These are phyloP conservation scores for Teratosphaeria nubilosa DNA, from an alignment of 2,329 filamentous ascomycete genomes.

Conservation along the genomic window DNA sequence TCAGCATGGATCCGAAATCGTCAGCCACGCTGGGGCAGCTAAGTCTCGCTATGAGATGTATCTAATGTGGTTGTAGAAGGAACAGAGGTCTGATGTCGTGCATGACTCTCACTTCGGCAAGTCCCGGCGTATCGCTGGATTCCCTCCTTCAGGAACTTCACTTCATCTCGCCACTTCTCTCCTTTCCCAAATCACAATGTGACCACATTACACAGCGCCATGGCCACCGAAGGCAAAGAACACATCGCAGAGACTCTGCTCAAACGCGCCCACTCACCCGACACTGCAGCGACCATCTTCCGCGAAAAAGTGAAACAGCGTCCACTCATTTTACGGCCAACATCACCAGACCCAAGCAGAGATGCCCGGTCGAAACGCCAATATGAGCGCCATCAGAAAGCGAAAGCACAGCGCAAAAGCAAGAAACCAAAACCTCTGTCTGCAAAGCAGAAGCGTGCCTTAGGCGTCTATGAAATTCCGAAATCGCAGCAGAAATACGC, in stretches of 20 bases:
- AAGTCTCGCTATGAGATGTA: neutral
- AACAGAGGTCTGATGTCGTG: neutral
- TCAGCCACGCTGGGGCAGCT: neutral
- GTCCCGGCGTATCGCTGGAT: neutral
- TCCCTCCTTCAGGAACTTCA: neutral
- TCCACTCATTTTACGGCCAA: constrained; percentile 66
- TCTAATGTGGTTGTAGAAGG: neutral
- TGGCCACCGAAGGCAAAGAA: constrained; percentile 19
- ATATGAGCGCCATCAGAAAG: constrained; percentile 25
- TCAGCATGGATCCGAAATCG: neutral
- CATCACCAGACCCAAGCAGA: constrained; percentile 50
- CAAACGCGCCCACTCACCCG: constrained; percentile 65
- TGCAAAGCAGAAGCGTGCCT: constrained; percentile 62
- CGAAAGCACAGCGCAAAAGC: constrained; percentile 20
- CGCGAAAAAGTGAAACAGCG: constrained; percentile 74
- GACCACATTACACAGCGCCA: constrained; percentile 3
- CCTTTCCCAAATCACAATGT: neutral
- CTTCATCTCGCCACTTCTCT: neutral
- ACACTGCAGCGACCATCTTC: constrained; percentile 61
- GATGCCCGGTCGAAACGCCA: constrained; percentile 44
- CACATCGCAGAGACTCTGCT: constrained; percentile 51
- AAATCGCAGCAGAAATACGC: constrained; percentile 58
- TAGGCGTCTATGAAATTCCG: constrained; percentile 66
- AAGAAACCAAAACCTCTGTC: constrained; percentile 61
- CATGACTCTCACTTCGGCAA: neutral